A percentile compares a stretch with the other conserved stretches of the same genome.
Conservation (phyloP, 2,329 filamentous ascomycete species). For the Didymella exigua region DNA sequence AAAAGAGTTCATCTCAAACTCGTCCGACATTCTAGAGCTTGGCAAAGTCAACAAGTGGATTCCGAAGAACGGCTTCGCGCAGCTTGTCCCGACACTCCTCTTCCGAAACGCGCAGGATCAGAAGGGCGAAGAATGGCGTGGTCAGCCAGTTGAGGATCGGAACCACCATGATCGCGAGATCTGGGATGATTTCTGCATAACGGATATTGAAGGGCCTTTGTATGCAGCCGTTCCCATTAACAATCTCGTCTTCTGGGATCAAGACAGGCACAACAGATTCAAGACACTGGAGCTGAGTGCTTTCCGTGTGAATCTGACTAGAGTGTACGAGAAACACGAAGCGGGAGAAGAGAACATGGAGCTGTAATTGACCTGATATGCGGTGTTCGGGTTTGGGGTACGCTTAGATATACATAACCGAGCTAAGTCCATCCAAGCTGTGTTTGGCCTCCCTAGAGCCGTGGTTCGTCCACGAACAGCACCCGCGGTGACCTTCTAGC, state of each 20-base stretch:
- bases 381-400: background rate
- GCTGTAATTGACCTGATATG: background rate
- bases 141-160: conserved; percentile 26
- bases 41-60: background rate
- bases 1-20: conserved; percentile 38
- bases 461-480: background rate
- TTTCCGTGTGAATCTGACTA: conserved; percentile 39
- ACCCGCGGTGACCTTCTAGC: background rate
- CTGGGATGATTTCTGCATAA: conserved; percentile 48
- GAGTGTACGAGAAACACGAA: background rate
- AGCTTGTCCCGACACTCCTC: conserved; percentile 37
- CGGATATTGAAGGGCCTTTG: conserved; percentile 37
- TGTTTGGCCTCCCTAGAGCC: background rate
- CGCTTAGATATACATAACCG: background rate
- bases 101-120: conserved; percentile 33
- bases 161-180: conserved; percentile 13
- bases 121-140: conserved; percentile 46
- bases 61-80: conserved; percentile 22
- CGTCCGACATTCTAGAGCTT: conserved; percentile 30
- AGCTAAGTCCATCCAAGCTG: background rate
- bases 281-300: conserved; percentile 40
- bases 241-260: conserved; percentile 46
- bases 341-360: background rate
- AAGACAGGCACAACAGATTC: conserved; percentile 20
- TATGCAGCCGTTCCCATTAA: conserved; percentile 46